Evolutionary conservation across 2,329 filamentous ascomycete species (phyloP), one percentile per base, ranked within the genome.

Genomic region (Nemania abortiva): DNA sequence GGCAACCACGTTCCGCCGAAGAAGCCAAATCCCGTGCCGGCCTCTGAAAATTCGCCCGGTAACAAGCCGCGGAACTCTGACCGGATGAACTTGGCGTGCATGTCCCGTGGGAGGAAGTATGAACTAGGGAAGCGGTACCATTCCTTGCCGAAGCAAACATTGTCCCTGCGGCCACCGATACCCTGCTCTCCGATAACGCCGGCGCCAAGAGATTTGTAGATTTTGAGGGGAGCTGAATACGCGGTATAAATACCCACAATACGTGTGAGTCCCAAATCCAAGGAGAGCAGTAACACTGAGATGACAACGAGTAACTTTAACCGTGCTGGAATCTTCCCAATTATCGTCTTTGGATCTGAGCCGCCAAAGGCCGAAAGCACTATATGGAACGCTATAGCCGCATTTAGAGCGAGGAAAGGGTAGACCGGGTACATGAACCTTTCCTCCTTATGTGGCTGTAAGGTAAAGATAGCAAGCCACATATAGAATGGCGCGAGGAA

Each of bases 391-490:
- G 93, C 88, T 62, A 98, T 87, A 9, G 95, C 92, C 2, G 95
- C 95, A 76, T 97, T 98, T 42, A 99, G 85, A 0, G 92, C 92
- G 45, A 99, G 85, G 71, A 95, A 94, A 0, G 96, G 96, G 76
- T 99, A 99, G 1, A 90, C 92, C 0, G 96, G 96, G 77, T 97
- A 99, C 95, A 99, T 98, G 84, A 99, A 99, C 6, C 96, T 88
- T 81, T 99, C 96, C 79, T 99, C 96, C 77, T 99, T 99, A 82
- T 99, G 96, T 18, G 96, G 93, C 78, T 99, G 96, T 9, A 92
- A 79, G 0, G 93, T 95, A 82, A 99, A 98, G 70, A 98, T 96
- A 3, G 82, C 88, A 31, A 99, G 87, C 96, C 96, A 99, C 77
- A 98, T 86, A 79, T 98, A 99, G 81, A 98, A 97, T 0, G 96